Percentiles rank a stretch among this genome's conserved stretches.
Evolutionary conservation across 352 stramenopile genomes (phyloP).

Genomic region (Pythium pectinolyticum): DNA sequence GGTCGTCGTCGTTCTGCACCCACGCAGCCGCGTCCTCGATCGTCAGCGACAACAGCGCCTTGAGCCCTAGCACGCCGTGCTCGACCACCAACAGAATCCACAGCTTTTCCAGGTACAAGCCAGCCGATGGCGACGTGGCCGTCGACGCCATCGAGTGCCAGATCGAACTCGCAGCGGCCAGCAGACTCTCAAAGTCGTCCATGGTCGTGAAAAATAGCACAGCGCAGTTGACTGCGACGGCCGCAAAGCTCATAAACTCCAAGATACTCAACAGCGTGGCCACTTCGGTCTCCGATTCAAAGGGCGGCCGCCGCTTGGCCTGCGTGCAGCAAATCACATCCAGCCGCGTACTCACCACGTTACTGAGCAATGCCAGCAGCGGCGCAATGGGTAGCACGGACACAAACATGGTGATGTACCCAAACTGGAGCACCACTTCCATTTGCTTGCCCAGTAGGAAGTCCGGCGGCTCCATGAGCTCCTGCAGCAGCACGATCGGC

Average conservation of each 20-base stretch:
- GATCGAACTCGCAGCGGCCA: constrained; percentile 20
- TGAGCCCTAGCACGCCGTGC: constrained; percentile 62
- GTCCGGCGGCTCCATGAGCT: constrained; percentile 69
- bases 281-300: constrained; percentile 84
- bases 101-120: constrained; percentile 53
- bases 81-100: constrained; percentile 66
- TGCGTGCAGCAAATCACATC: constrained; percentile 83
- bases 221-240: constrained; percentile 72
- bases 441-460: constrained; percentile 81
- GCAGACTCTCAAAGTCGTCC: constrained; percentile 61
- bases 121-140: not conserved
- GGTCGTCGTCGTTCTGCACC: constrained; percentile 73
- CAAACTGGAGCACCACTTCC: constrained; percentile 87
- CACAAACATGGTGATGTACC: constrained; percentile 95
- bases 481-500: constrained; percentile 55
- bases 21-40: constrained; percentile 73
- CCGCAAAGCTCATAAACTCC: constrained; percentile 89
- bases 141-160: constrained; percentile 23
- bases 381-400: constrained; percentile 88
- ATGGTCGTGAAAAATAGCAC: constrained; percentile 73
- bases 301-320: constrained; percentile 66
- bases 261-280: constrained; percentile 91
- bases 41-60: constrained; percentile 60
- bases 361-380: constrained; percentile 84
- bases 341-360: constrained; percentile 86